Evolutionary conservation across 768 basidiomycete genomes (phyloP).

Genomic region (Hygrocybe punicea): DNA sequence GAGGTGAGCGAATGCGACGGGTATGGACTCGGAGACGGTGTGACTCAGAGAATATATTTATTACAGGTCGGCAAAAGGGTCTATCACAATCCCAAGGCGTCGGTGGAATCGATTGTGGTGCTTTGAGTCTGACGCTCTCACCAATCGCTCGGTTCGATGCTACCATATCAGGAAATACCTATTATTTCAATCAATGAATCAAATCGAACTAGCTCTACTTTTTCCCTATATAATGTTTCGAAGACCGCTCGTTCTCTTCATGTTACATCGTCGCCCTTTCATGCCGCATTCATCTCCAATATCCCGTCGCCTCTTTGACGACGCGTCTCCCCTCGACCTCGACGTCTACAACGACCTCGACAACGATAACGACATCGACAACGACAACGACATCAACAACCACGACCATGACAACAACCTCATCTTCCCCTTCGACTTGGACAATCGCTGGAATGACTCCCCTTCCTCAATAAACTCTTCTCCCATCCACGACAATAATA

Average conservation of each 20-base stretch:
- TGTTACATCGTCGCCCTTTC: conserved; percentile 48
- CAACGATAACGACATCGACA: too few species aligned
- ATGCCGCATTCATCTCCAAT: conserved; percentile 37
- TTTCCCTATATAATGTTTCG: conserved; percentile 8
- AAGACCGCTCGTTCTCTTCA: conserved; percentile 26
- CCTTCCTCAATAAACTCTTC: conserved; percentile 19
- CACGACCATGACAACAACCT: not conserved
- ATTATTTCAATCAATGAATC: not conserved
- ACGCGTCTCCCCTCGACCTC: conserved; percentile 8
- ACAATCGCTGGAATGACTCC: not conserved
- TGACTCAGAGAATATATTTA: conserved; percentile 22
- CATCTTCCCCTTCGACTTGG: not conserved
- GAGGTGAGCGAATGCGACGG: conserved; percentile 84
- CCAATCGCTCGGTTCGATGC: conserved; percentile 8
- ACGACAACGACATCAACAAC: conserved; percentile 9
- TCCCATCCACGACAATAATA: conserved; percentile 36
- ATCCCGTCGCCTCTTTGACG: conserved; percentile 2
- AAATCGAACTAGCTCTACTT: not conserved
- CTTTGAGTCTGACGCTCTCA: conserved; percentile 14
- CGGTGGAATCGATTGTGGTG: conserved; percentile 39
- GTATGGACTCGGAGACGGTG: conserved; percentile 10
- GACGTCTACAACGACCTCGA: conserved; percentile 26
- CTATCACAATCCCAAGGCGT: conserved; percentile 71
- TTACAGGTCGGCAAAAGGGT: conserved; percentile 7
- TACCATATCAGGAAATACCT: not conserved